Evolutionary conservation across 1,284 basidiomycete genomes (phyloP).

Genomic region (Xerocomus cyaneibrunnescens): DNA sequence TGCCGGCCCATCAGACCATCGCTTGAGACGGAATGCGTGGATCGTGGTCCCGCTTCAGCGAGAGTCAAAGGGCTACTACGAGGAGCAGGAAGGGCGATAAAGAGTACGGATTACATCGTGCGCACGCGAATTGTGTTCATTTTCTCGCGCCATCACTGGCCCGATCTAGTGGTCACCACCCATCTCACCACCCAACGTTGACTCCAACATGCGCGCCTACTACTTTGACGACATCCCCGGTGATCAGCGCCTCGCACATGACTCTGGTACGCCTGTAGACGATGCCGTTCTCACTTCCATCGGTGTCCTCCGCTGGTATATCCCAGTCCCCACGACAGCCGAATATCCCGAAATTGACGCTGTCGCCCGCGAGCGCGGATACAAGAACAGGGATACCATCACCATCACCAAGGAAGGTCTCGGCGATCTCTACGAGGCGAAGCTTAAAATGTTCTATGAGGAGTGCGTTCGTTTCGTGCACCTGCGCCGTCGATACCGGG

Average conservation of each 20-base stretch:
- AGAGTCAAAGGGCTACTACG: too few species aligned
- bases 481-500: too few species aligned
- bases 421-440: slow-evolving; percentile 76
- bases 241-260: slow-evolving; percentile 77
- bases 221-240: slow-evolving; percentile 76
- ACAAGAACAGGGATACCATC: slow-evolving; percentile 79
- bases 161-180: too few species aligned
- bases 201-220: slow-evolving; percentile 67
- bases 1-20: too few species aligned
- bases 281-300: slow-evolving; percentile 49
- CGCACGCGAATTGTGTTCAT: too few species aligned
- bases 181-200: too few species aligned
- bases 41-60: too few species aligned
- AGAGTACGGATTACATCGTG: too few species aligned
- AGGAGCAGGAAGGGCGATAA: too few species aligned
- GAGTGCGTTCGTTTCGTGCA: slow-evolving; percentile 52
- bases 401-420: slow-evolving; percentile 72
- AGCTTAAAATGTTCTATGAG: slow-evolving; percentile 77
- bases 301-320: slow-evolving; percentile 61
- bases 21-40: too few species aligned
- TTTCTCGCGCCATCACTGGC: too few species aligned
- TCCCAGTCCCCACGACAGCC: slow-evolving; percentile 52
- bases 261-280: slow-evolving; percentile 56
- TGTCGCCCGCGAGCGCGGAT: slow-evolving; percentile 64
- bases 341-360: slow-evolving; percentile 54